These are phyloP conservation scores for Pyrenochaeta sp. DNA, from an alignment of 2,329 filamentous ascomycete genomes.

Conservation along the genomic window DNA sequence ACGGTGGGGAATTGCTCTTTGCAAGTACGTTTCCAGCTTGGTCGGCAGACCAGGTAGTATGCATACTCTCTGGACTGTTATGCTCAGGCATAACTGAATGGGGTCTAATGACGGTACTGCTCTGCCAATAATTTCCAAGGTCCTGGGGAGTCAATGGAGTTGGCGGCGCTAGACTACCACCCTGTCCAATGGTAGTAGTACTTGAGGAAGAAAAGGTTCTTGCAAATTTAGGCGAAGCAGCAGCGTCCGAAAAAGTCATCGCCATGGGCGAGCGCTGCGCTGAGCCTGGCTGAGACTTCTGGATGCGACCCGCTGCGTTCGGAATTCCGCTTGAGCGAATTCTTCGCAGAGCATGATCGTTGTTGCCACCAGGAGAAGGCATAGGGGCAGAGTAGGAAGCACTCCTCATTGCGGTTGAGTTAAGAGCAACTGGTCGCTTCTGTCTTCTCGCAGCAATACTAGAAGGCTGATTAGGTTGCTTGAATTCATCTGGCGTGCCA, in stretches of 20 bases:
- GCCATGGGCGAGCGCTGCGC: conserved; percentile 59
- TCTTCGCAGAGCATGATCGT: conserved; percentile 54
- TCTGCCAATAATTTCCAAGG: conserved; percentile 54
- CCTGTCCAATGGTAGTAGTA: conserved; percentile 44
- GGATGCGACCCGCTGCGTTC: conserved; percentile 56
- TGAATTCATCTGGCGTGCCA: conserved; percentile 44
- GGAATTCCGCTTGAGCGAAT: conserved; percentile 58
- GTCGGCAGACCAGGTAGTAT: conserved; percentile 47
- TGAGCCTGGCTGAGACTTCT: conserved; percentile 55
- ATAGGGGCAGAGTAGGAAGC: conserved; percentile 53
- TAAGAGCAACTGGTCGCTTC: conserved; percentile 52
- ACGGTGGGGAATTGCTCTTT: conserved; percentile 55
- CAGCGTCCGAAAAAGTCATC: conserved; percentile 57
- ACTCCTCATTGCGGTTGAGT: conserved; percentile 51
- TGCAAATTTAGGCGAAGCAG: conserved; percentile 56
- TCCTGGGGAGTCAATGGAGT: conserved; percentile 57
- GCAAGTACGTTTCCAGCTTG: conserved; percentile 41
- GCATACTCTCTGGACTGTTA: conserved; percentile 51
- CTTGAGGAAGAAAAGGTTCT: conserved; percentile 51
- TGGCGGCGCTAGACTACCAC: conserved; percentile 56
- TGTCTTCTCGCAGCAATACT: conserved; percentile 54
- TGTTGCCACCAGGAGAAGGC: conserved; percentile 50
- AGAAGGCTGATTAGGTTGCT: conserved; percentile 49
- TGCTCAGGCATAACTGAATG: conserved; percentile 45
- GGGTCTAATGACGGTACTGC: conserved; percentile 39